These are phyloP conservation scores for Akanthomyces lecanii DNA, from an alignment of 2,329 filamentous ascomycete genomes.

Conservation along the genomic window DNA sequence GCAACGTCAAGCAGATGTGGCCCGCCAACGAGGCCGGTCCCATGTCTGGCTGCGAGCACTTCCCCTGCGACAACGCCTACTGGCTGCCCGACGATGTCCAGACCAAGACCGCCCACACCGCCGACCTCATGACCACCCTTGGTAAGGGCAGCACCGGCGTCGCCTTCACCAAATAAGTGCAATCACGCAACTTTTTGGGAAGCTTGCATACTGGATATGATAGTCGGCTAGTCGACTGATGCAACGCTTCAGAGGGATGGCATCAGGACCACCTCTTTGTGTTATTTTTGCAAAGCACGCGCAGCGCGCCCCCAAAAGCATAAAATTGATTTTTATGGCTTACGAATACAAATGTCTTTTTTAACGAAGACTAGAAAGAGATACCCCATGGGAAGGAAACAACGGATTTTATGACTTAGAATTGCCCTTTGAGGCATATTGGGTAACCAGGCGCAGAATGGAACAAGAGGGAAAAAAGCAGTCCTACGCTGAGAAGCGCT, in stretches of 20 bases:
- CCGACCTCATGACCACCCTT: constrained; percentile 49
- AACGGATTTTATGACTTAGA: constrained; percentile 8
- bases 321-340: constrained; percentile 18
- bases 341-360: constrained; percentile 7
- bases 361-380: constrained; percentile 10
- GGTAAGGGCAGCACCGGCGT: constrained; percentile 32
- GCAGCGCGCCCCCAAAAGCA: constrained; percentile 11
- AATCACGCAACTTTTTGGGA: not conserved
- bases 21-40: constrained; percentile 34
- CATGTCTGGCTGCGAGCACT: constrained; percentile 48
- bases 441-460: constrained; percentile 7
- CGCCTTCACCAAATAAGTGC: constrained; percentile 19
- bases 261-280: not conserved
- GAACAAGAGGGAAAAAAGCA: constrained; percentile 1
- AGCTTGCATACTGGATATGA: constrained; percentile 6
- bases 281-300: not conserved
- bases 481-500: not conserved
- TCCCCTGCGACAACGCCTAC: constrained; percentile 53
- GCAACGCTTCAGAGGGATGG: not conserved
- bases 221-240: constrained; percentile 17
- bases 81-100: constrained; percentile 50
- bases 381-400: constrained; percentile 14
- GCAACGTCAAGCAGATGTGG: constrained; percentile 53
- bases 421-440: not conserved
- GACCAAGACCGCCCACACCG: constrained; percentile 48